phyloP scores from a whole-genome alignment of 2,329 filamentous ascomycete species.

The Rhytidhysteron rufulum region DNA sequence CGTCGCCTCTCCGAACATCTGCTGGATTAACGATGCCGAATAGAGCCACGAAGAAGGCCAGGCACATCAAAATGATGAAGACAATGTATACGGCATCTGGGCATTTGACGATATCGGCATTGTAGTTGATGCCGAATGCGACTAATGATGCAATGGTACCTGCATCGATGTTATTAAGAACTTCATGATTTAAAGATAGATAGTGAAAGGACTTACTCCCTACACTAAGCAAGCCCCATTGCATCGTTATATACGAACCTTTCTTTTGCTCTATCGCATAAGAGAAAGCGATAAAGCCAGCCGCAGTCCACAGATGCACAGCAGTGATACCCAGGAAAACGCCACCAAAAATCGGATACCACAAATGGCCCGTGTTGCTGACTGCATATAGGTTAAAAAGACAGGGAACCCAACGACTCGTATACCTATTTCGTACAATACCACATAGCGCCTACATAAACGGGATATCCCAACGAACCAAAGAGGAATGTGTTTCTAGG shows the following conservation, averaged over 20 bases:
- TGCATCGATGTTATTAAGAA: conserved; percentile 1
- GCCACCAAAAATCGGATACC: too few species aligned
- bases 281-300: too few species aligned
- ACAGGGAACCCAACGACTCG: too few species aligned
- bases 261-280: conserved; percentile 9
- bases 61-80: conserved; percentile 11
- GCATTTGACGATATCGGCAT: conserved; percentile 6
- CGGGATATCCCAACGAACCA: too few species aligned
- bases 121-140: conserved; percentile 12
- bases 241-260: conserved; percentile 10
- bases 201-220: conserved; percentile 4
- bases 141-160: conserved; percentile 10
- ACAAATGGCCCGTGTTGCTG: too few species aligned
- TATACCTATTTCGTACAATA: too few species aligned
- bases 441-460: too few species aligned
- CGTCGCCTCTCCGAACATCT: conserved; percentile 6
- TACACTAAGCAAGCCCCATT: conserved; percentile 11
- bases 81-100: conserved; percentile 10
- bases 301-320: too few species aligned
- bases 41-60: conserved; percentile 8
- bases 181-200: neutral
- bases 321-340: too few species aligned
- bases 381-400: too few species aligned
- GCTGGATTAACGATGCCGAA: conserved; percentile 9
- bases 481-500: conserved; percentile 8